These are phyloP conservation scores for Lachnum nothofagi DNA, from an alignment of 2,329 filamentous ascomycete species.

Conservation along the genomic window DNA sequence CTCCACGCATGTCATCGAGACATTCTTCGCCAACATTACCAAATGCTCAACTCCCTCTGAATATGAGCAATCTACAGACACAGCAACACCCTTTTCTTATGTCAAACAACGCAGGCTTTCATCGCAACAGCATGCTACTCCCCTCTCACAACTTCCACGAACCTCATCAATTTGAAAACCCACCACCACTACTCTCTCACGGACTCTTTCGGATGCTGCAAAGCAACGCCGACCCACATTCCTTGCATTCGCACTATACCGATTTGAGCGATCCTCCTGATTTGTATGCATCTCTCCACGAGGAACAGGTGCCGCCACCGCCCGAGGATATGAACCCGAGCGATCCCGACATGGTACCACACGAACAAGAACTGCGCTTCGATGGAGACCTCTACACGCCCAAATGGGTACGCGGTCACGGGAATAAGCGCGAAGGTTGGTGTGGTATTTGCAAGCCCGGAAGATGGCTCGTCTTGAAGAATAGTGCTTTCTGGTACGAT, in stretches of 20 bases:
- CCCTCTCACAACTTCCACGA: constrained; percentile 46
- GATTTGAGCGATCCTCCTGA: constrained; percentile 73
- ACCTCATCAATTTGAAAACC: constrained; percentile 52
- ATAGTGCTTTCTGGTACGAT: constrained; percentile 90
- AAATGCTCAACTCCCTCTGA: constrained; percentile 43
- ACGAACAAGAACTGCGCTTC: constrained; percentile 74
- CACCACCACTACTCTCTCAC: constrained; percentile 61
- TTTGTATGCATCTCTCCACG: constrained; percentile 67
- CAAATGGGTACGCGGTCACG: constrained; percentile 76
- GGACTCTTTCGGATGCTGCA: constrained; percentile 69
- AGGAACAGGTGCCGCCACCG: constrained; percentile 68
- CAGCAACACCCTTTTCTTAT: constrained; percentile 54
- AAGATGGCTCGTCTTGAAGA: constrained; percentile 81
- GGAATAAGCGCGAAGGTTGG: constrained; percentile 85
- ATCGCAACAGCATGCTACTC: constrained; percentile 55
- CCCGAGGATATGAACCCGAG: constrained; percentile 76
- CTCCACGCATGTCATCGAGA: constrained; percentile 49
- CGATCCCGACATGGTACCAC: constrained; percentile 69
- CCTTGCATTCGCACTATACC: constrained; percentile 63
- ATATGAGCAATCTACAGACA: constrained; percentile 50
- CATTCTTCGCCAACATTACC: constrained; percentile 42
- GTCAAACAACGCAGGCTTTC: constrained; percentile 47
- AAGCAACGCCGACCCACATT: constrained; percentile 66
- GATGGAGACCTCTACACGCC: constrained; percentile 79
- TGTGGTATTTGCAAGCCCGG: constrained; percentile 84